These are phyloP conservation scores for Verticillium albo-atrum DNA, from an alignment of 2,329 filamentous ascomycete species.

Conservation along the genomic window DNA sequence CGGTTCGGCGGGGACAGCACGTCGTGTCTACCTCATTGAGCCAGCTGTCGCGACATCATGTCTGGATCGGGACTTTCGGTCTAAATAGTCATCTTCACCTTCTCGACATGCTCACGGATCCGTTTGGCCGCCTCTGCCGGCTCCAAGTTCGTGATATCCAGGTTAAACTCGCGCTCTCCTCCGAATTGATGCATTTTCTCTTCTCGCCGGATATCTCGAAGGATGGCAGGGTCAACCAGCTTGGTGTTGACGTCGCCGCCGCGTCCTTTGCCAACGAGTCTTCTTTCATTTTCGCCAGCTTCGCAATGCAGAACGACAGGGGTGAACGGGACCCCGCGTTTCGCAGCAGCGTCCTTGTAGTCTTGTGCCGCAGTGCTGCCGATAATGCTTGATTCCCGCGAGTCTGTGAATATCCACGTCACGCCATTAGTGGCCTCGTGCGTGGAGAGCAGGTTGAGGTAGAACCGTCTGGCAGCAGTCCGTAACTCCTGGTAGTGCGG, in stretches of 20 bases:
- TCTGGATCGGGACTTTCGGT: too few species aligned
- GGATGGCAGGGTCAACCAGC: slow-evolving; percentile 14
- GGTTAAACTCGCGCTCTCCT: slow-evolving; percentile 12
- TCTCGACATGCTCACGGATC: slow-evolving; percentile 11
- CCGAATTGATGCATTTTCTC: slow-evolving; percentile 18
- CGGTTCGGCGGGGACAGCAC: too few species aligned
- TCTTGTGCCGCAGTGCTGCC: slow-evolving; percentile 10
- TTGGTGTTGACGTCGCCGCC: slow-evolving; percentile 10
- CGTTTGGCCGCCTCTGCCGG: slow-evolving; percentile 12
- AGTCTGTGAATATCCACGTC: slow-evolving; percentile 21
- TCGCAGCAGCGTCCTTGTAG: slow-evolving; percentile 15
- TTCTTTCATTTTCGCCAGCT: slow-evolving; percentile 19
- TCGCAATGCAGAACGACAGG: slow-evolving; percentile 21
- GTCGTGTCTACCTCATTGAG: too few species aligned
- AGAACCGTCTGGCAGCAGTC: slow-evolving; percentile 1
- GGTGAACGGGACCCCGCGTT: slow-evolving; percentile 16
- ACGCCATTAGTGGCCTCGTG: not conserved
- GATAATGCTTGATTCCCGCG: slow-evolving; percentile 7
- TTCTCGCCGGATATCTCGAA: slow-evolving; percentile 14
- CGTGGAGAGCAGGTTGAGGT: slow-evolving; percentile 8
- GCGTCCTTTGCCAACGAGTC: slow-evolving; percentile 8
- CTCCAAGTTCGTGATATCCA: slow-evolving; percentile 20
- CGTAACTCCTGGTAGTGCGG: slow-evolving; percentile 18
- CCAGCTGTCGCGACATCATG: too few species aligned
- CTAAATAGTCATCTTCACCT: not conserved